Evolutionary conservation across 2,329 filamentous ascomycete species (phyloP).

Genomic region (Teratosphaeria nubilosa): DNA sequence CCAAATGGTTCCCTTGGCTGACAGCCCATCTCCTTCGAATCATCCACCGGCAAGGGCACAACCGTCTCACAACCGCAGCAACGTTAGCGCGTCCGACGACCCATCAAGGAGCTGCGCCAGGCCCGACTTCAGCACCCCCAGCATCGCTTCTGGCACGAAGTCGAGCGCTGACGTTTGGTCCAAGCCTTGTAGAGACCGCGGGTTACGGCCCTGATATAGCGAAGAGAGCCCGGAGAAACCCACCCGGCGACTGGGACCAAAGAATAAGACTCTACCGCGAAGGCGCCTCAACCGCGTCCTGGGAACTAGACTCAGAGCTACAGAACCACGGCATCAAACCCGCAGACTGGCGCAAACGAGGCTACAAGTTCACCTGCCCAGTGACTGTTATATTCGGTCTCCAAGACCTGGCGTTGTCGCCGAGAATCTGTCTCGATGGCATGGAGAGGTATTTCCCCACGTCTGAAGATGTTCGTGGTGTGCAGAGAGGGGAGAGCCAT

Average conservation of each 20-base stretch:
- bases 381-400: conserved; percentile 46
- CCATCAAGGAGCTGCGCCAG: background rate
- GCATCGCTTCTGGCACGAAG: background rate
- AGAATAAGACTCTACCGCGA: conserved; percentile 47
- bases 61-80: background rate
- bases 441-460: conserved; percentile 39
- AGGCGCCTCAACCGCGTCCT: conserved; percentile 33
- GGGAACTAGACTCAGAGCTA: conserved; percentile 37
- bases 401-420: conserved; percentile 42
- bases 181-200: conserved; percentile 35
- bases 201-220: conserved; percentile 4
- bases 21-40: background rate
- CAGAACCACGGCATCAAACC: conserved; percentile 33
- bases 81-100: background rate
- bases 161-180: conserved; percentile 44
- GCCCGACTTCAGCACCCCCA: background rate
- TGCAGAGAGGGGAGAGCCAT: background rate
- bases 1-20: background rate
- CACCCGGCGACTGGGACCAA: conserved; percentile 38
- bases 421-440: conserved; percentile 40
- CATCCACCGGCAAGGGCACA: background rate
- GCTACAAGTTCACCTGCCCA: conserved; percentile 36
- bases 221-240: conserved; percentile 27
- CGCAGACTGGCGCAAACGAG: conserved; percentile 20
- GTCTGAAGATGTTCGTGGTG: background rate